Evolutionary conservation across 2,329 filamentous ascomycete genomes (phyloP).

Genomic region (Fusarium dlaminii): DNA sequence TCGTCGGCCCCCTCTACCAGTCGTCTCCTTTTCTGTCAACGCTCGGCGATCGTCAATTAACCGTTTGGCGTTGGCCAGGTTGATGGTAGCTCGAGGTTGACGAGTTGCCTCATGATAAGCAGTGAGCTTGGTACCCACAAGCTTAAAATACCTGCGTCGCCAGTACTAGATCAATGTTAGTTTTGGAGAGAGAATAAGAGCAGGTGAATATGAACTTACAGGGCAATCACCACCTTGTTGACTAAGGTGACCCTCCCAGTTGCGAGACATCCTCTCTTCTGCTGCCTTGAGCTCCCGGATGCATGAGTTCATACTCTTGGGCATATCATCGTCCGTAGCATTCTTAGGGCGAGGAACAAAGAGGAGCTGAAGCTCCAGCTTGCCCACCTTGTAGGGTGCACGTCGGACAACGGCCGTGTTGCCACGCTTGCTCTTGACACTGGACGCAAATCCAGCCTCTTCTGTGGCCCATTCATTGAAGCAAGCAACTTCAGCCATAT

Average conservation of each 20-base stretch:
- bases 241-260: constrained; percentile 89
- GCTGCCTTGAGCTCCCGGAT: constrained; percentile 93
- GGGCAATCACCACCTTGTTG: constrained; percentile 98
- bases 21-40: constrained; percentile 84
- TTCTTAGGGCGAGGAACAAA: constrained; percentile 94
- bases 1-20: constrained; percentile 78
- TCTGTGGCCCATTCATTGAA: constrained; percentile 99
- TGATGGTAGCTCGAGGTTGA: constrained; percentile 96
- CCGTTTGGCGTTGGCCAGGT: constrained; percentile 89
- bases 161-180: constrained; percentile 77
- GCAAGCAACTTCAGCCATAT: constrained; percentile 88
- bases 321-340: constrained; percentile 92
- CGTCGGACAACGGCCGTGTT: constrained; percentile 76
- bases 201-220: constrained; percentile 65
- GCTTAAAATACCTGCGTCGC: constrained; percentile 97
- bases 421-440: constrained; percentile 92
- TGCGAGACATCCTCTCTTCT: constrained; percentile 79
- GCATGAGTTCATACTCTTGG: constrained; percentile 98
- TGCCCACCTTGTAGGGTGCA: constrained; percentile 96
- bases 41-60: constrained; percentile 91
- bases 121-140: constrained; percentile 88
- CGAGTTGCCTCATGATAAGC: constrained; percentile 96
- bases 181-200: not conserved
- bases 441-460: constrained; percentile 79
- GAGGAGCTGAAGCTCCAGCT: constrained; percentile 90